Evolutionary conservation across 2,329 filamentous ascomycete species (phyloP).

Genomic region (Tolypocladium ophioglossoides): DNA sequence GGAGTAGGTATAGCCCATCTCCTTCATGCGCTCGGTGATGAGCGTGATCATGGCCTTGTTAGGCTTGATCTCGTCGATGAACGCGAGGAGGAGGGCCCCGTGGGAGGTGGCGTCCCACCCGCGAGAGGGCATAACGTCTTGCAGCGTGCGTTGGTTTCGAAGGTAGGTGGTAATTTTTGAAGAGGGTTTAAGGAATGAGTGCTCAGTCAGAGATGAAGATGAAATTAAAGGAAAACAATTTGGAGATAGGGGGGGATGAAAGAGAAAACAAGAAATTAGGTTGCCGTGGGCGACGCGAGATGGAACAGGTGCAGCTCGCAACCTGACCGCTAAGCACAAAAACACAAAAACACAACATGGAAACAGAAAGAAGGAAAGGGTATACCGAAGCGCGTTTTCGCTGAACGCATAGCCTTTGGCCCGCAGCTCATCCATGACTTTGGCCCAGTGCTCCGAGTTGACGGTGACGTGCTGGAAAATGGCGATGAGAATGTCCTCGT

Average conservation of each 20-base stretch:
- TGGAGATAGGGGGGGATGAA: not conserved
- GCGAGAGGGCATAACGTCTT: conserved; percentile 12
- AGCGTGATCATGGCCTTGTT: conserved; percentile 19
- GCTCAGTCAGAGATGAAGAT: not conserved
- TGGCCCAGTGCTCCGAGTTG: conserved; percentile 17
- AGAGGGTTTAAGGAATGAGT: not conserved
- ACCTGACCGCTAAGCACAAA: not conserved
- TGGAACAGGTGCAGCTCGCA: not conserved
- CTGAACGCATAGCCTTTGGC: conserved; percentile 29
- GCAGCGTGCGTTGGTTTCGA: not conserved
- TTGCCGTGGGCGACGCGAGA: not conserved
- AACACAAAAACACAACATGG: not conserved
- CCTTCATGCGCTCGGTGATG: conserved; percentile 19
- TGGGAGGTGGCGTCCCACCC: conserved; percentile 27
- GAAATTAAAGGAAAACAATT: not conserved
- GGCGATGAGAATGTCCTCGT: conserved; percentile 32
- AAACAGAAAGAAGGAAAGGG: not conserved
- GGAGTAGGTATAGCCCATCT: conserved; percentile 27
- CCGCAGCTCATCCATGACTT: conserved; percentile 26
- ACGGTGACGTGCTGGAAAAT: conserved; percentile 27
- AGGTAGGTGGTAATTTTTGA: not conserved
- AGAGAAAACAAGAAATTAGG: not conserved
- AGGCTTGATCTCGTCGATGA: conserved; percentile 25
- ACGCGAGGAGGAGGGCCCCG: conserved; percentile 25
- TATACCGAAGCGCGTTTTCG: conserved; percentile 29